A percentile compares a stretch with the other conserved stretches of the same genome.
Conservation (phyloP, 192 early-diverging fungal genomes). For the Allomyces macrogynus region DNA sequence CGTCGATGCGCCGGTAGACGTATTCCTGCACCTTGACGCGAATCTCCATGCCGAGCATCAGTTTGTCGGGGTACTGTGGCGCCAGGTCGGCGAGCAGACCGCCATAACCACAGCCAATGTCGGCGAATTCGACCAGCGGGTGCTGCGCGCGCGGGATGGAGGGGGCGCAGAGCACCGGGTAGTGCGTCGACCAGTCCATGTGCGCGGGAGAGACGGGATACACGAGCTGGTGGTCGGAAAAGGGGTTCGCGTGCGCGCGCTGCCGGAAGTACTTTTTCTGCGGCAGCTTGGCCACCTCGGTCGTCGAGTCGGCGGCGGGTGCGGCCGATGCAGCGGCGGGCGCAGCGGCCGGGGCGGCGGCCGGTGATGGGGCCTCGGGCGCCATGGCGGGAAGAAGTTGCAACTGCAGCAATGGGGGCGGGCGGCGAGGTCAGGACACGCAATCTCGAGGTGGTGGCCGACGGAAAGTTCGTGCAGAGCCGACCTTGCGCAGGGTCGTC, state of each 20-base stretch:
- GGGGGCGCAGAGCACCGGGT: constrained; percentile 38
- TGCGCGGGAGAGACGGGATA: constrained; percentile 61
- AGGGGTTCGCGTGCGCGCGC: constrained; percentile 92
- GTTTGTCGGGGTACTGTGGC: constrained; percentile 71
- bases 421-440: too few species aligned
- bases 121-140: constrained; percentile 72
- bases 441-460: too few species aligned
- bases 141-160: constrained; percentile 10
- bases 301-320: too few species aligned
- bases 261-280: constrained; percentile 69
- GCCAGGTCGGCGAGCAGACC: constrained; percentile 72
- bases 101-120: constrained; percentile 97
- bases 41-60: constrained; percentile 99
- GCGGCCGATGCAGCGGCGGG: too few species aligned
- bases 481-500: too few species aligned
- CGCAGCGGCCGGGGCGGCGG: too few species aligned
- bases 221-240: constrained; percentile 82
- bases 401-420: too few species aligned
- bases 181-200: constrained; percentile 81
- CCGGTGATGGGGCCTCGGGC: too few species aligned
- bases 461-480: too few species aligned
- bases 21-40: constrained; percentile 86
- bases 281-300: constrained; percentile 4
- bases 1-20: constrained; percentile 71
- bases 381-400: too few species aligned